phyloP scores from a whole-genome alignment of 768 basidiomycete species.

The Kwoniella europaea region DNA sequence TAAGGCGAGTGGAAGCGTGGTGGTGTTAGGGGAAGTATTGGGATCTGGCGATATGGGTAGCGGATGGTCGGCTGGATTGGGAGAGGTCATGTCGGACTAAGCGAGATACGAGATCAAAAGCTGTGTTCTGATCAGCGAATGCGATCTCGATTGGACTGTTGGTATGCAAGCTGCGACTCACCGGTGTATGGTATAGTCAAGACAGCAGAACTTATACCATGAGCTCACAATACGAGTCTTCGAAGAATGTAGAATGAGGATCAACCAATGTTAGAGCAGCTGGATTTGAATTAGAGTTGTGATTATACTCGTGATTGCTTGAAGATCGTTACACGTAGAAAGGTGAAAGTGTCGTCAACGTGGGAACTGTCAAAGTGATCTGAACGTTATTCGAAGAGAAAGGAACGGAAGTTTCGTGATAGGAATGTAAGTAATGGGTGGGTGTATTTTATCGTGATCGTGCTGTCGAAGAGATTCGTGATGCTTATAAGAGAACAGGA shows the following conservation, averaged over 20 bases:
- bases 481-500: background rate
- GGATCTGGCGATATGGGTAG: slow-evolving; percentile 21
- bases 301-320: background rate
- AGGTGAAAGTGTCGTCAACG: slow-evolving; percentile 17
- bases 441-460: background rate
- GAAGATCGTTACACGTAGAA: no score
- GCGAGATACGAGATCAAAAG: background rate
- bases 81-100: slow-evolving; percentile 7
- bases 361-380: slow-evolving; percentile 3
- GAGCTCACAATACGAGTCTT: background rate
- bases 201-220: background rate
- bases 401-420: slow-evolving; percentile 1
- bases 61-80: slow-evolving; percentile 24
- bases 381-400: background rate
- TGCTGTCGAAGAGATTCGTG: background rate
- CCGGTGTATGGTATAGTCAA: background rate
- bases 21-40: slow-evolving; percentile 1
- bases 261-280: background rate
- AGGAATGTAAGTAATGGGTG: background rate
- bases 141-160: no score
- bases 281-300: background rate
- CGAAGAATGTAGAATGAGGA: background rate
- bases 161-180: no score
- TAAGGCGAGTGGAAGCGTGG: slow-evolving; percentile 11
- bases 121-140: no score